Base-by-base conservation (phyloP, 2,329 filamentous ascomycete genomes). In the Arthrobotrys conoides region DNA sequence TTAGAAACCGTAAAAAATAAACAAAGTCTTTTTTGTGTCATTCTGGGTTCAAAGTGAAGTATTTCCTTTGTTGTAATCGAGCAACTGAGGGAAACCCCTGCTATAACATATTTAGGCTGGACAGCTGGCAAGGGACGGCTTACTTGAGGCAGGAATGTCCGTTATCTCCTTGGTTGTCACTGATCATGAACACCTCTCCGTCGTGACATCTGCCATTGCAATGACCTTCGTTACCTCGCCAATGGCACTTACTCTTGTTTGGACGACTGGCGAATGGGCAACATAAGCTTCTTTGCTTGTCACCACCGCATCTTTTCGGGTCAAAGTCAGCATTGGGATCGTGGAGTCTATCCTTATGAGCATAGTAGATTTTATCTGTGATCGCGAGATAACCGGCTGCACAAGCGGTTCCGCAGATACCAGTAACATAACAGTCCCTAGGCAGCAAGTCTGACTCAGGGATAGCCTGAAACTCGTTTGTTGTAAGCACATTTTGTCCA, bases 151-250 rank as follows among this genome's bases (percentile, higher is more conserved):
- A 78, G 80, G 83, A 84, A 46, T 82, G 51, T n/a, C 81, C 48
- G 14, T 82, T 82, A 68, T 82, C 81, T 51, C 83, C 82, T 67
- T 81, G 83, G n/a, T 79, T 80, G 66, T 82, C 83, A 22, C 80
- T 81, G 48, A 83, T 79, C 38, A 84, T 71, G 36, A 82, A 75
- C 41, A 84, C 83, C 79, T 85, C 83, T 53, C 81, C 83, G 51
- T 82, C 81, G 48, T 85, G 82, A 57, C 84, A 84, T 64, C 83
- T 82, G 36, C 83, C 82, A 55, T 84, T 84, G 80, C 83, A 84
- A n/a, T 41, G 80, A 6, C 78, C 76, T 36, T 72, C 77, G 3
- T 67, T 79, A 2, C 83, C 84, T 68, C 83, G 82, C 84, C 83
- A 85, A 36, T 65, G 77, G 53, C 84, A 85, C 12, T 82, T 76